Conservation (phyloP, 768 basidiomycete genomes). For the Mycena floridula region DNA sequence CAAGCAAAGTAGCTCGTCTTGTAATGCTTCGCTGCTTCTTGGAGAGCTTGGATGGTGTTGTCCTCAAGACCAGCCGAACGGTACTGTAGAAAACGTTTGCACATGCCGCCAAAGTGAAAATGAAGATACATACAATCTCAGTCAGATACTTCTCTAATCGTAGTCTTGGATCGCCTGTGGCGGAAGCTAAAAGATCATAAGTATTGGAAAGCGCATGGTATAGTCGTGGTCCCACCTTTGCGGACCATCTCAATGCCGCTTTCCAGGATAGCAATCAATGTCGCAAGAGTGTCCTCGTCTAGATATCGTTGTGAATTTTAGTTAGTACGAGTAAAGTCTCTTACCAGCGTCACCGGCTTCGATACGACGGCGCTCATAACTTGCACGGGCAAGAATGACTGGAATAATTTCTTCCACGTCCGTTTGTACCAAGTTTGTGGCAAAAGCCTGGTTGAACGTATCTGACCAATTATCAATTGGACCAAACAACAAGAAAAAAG, state of each 20-base stretch:
- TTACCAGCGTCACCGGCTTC: conserved; percentile 40
- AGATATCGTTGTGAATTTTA: conserved; percentile 1
- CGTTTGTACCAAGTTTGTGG: conserved; percentile 44
- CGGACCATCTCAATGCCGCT: conserved; percentile 58
- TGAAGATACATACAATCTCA: conserved; percentile 56
- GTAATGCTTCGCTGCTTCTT: conserved; percentile 57
- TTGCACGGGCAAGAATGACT: conserved; percentile 56
- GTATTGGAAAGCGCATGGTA: background rate
- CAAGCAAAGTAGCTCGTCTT: conserved; percentile 72
- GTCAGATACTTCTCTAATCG: conserved; percentile 82
- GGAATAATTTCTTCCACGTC: conserved; percentile 64
- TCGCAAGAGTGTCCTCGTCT: conserved; percentile 46
- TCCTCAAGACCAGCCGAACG: conserved; percentile 42
- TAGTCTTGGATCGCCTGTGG: conserved; percentile 67
- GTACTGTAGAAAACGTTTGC: conserved; percentile 32
- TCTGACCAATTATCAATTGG: conserved; percentile 27
- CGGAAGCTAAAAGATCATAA: conserved; percentile 36
- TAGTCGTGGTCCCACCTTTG: conserved; percentile 46
- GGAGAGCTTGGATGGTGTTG: conserved; percentile 56
- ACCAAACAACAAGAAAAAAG: background rate
- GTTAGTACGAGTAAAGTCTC: conserved; percentile 4
- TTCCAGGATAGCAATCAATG: conserved; percentile 52
- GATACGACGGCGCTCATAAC: conserved; percentile 53
- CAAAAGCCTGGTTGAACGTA: conserved; percentile 51
- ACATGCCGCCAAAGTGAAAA: too few species aligned